These are phyloP conservation scores for Trebouxia gelatinosa DNA, from an alignment of 163 green algal species.

Conservation along the genomic window DNA sequence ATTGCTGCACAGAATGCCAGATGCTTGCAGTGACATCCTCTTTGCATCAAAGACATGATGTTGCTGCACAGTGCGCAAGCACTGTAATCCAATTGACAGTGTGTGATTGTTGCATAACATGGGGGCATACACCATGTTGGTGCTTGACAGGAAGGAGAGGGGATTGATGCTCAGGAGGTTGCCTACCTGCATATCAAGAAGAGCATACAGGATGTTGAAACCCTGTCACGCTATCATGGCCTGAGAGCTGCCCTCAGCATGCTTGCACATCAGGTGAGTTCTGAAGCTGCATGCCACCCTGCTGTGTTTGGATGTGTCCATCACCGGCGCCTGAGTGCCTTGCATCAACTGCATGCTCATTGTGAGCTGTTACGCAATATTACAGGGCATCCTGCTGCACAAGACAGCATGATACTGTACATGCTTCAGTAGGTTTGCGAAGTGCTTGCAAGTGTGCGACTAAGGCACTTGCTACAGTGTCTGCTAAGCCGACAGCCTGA, in stretches of 20 bases:
- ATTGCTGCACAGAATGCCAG: neutral
- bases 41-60: neutral
- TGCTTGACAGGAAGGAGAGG: neutral
- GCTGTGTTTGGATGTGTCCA: neutral
- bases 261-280: slow-evolving; percentile 9
- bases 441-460: too few species aligned
- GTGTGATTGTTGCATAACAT: neutral
- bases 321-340: neutral
- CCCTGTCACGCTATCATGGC: slow-evolving; percentile 19
- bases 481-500: too few species aligned
- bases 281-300: neutral
- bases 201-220: neutral
- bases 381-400: neutral
- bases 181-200: slow-evolving; percentile 22
- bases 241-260: slow-evolving; percentile 12
- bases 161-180: neutral
- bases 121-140: neutral
- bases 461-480: too few species aligned
- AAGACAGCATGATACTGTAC: neutral
- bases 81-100: neutral
- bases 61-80: too few species aligned
- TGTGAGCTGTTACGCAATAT: neutral
- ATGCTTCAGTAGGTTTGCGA: neutral
- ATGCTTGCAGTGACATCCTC: neutral
- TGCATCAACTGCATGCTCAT: neutral